Conservation (phyloP, 1,284 basidiomycete genomes). For the Ceratorhiza oryzae-sativae region DNA sequence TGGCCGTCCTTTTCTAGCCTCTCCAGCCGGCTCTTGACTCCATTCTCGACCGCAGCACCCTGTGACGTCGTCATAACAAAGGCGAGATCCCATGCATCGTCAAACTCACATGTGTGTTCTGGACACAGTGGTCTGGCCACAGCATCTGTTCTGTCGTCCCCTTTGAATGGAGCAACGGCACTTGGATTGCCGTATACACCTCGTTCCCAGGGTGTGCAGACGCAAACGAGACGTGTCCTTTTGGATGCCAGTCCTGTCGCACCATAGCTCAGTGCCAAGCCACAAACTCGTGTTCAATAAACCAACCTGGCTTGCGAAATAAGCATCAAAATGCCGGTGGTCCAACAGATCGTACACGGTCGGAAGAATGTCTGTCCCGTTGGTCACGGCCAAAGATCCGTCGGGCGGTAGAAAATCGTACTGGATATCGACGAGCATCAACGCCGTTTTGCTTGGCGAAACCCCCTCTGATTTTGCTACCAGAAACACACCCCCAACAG, state of each 20-base stretch:
- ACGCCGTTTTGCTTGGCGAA: conserved; percentile 50
- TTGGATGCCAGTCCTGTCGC: conserved; percentile 57
- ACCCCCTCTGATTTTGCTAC: background rate
- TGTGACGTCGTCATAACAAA: conserved; percentile 37
- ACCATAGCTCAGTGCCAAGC: too few relatives aligned
- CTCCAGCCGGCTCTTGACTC: conserved; percentile 50
- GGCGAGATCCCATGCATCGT: background rate
- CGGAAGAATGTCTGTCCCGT: conserved; percentile 58
- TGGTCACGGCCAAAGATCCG: conserved; percentile 62
- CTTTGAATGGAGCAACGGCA: conserved; percentile 51
- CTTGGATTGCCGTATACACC: conserved; percentile 54
- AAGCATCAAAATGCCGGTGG: conserved; percentile 56
- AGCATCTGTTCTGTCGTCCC: conserved; percentile 57
- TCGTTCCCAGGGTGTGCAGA: conserved; percentile 56
- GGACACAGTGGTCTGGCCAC: conserved; percentile 70
- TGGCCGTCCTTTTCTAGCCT: conserved; percentile 46
- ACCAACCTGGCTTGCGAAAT: conserved; percentile 58
- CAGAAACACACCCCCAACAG: background rate
- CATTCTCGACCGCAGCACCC: conserved; percentile 56
- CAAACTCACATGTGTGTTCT: conserved; percentile 48
- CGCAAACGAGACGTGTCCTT: conserved; percentile 68
- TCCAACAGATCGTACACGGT: conserved; percentile 57
- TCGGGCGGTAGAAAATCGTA: conserved; percentile 70
- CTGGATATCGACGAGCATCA: conserved; percentile 67
- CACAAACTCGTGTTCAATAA: too few relatives aligned